Conservation (phyloP, 352 stramenopile species). For the Globisporangium parvum region DNA sequence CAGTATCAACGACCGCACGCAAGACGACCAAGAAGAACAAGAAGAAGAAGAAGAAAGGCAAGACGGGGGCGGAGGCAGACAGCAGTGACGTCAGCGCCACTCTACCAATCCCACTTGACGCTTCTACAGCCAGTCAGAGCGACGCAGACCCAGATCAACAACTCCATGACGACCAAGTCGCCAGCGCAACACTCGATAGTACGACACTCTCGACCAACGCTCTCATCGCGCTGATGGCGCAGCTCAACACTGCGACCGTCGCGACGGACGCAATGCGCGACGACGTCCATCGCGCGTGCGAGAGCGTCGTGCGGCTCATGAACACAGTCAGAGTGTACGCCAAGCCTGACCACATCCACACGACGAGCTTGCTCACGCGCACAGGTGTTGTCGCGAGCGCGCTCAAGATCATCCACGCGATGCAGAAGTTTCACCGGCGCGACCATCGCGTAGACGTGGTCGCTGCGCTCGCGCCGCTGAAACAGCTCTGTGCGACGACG, state of each 20-base stretch:
- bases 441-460: constrained; percentile 9
- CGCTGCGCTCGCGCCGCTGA: constrained; percentile 9
- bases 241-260: too few species aligned
- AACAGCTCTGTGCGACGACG: constrained; percentile 12
- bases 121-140: not conserved
- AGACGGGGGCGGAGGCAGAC: not conserved
- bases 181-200: too few species aligned
- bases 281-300: too few species aligned
- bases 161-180: not conserved
- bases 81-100: not conserved
- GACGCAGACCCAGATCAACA: constrained; percentile 1
- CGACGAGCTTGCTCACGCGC: constrained; percentile 2
- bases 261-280: too few species aligned
- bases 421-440: constrained; percentile 23
- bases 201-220: too few species aligned
- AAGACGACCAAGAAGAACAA: constrained; percentile 13
- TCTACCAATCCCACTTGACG: too few species aligned
- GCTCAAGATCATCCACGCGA: constrained; percentile 14
- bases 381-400: not conserved
- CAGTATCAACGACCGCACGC: constrained; percentile 16
- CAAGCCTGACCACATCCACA: constrained; percentile 4
- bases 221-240: too few species aligned
- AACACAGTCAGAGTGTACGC: too few species aligned
- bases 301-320: too few species aligned
- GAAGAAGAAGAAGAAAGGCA: not conserved